Base-by-base conservation (phyloP, 176 grass and related monocot species). In the Lolium rigidum region DNA sequence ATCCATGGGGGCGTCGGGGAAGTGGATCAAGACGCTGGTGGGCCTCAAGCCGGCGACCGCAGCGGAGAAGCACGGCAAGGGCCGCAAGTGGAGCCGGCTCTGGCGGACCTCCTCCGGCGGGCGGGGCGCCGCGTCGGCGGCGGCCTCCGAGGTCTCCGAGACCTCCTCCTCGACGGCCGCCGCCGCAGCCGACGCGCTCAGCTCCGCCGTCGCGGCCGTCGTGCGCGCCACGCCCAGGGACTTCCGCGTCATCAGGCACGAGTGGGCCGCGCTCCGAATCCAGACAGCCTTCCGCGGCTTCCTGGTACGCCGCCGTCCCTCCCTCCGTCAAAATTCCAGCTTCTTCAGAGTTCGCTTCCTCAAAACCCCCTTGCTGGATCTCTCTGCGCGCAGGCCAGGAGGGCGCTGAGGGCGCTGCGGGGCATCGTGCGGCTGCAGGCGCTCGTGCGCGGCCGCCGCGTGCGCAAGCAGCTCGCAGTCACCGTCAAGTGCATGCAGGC, bases 371-470 rank as follows among this genome's bases (percentile, higher is more conserved):
- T 50, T 7, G 41, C 3, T 43, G 15, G 41, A 12, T 82, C 55
- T 28, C 10, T 35, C 13, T 83, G 71, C 12, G 22, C 26, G 85
- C 69, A 97, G 95, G 95, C 95, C 63, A 92, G 86, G 79, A 90
- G 95, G 78, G 95, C 92, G 63, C 60, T 94, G 67, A 86, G 87
- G 86, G 95, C 92, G 35, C 83, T 97, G 52, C 90, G 87, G 48
- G 95, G 92, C 57, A 97, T 97, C 48, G 95, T 97, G 17, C 89
- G 90, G 62, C 84, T 97, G 67, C 95, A 97, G 86, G 95, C 95
- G 28, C 76, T 97, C n/a, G 90, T 94, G 73, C 90, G 95, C 49
- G 90, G 95, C 43, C 88, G 90, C 51, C 92, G 88, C 74, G 95
- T 94, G 83, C 89, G 95, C 80, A 94, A 94, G 90, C 86, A 97